A percentile compares a stretch with the other conserved stretches of the same genome.
Conservation (phyloP, 257 asterid species). For the Solanum raphanifolium region DNA sequence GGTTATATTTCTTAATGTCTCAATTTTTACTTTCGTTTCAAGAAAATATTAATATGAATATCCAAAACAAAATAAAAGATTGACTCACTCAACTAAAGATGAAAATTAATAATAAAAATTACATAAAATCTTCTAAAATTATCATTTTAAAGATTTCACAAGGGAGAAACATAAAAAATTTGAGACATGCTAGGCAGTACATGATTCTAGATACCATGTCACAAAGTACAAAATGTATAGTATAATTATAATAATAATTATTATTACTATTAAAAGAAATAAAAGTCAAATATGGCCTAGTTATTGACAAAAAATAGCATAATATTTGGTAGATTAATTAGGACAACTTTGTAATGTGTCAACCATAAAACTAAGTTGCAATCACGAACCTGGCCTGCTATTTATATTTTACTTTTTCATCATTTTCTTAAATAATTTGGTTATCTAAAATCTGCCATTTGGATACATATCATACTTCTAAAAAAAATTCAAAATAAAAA, state of each 20-base stretch:
- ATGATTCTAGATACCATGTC: background rate
- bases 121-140: no score
- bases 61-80: background rate
- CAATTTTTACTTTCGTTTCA: background rate
- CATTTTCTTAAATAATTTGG: background rate
- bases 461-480: conserved; percentile 9
- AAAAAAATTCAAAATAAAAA: background rate
- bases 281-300: conserved; percentile 24
- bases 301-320: conserved; percentile 9
- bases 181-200: conserved; percentile 32
- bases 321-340: background rate
- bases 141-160: background rate
- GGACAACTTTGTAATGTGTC: conserved; percentile 13
- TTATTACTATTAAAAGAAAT: background rate
- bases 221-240: background rate
- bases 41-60: background rate
- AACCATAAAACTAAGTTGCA: conserved; percentile 24
- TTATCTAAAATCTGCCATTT: conserved; percentile 26
- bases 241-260: background rate
- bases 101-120: background rate
- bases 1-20: no score
- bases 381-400: conserved; percentile 37
- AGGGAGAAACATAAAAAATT: background rate
- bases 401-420: background rate
- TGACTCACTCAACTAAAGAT: background rate